phyloP scores from a whole-genome alignment of 306 rosid genomes.

The Citrullus amarus region DNA sequence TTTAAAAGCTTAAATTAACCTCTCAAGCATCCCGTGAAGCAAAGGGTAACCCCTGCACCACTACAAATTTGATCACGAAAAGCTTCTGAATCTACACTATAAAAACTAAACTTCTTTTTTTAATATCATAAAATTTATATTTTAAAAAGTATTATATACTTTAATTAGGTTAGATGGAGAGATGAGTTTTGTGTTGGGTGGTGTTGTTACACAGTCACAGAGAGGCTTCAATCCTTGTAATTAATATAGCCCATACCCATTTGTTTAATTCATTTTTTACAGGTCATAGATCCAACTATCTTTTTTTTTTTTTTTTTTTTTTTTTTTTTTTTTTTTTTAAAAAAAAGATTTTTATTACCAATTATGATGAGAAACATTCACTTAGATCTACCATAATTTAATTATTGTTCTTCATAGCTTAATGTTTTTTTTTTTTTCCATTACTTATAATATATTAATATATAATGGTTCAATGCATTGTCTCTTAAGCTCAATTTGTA shows the following conservation, averaged over 20 bases:
- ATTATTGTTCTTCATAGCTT: background rate
- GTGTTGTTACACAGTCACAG: background rate
- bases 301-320: background rate
- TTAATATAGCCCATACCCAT: conserved; percentile 2
- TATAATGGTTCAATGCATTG: background rate
- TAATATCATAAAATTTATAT: background rate
- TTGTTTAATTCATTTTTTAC: conserved; percentile 1
- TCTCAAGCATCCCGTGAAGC: background rate
- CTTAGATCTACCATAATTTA: background rate
- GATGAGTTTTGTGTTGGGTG: too few species aligned
- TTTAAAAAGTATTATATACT: background rate
- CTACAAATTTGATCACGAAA: background rate
- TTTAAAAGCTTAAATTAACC: background rate
- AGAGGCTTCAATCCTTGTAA: background rate
- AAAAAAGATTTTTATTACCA: background rate
- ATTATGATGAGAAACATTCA: background rate
- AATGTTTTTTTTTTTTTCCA: background rate
- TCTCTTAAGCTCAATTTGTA: conserved; percentile 29
- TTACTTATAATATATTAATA: background rate
- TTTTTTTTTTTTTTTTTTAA: background rate
- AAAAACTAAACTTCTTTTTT: too few species aligned
- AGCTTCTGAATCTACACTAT: background rate
- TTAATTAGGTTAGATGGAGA: background rate
- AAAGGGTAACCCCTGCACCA: background rate
- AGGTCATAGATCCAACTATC: conserved; percentile 11